These are phyloP conservation scores for Gaertneriomyces semiglobifer DNA, from an alignment of 192 early-diverging fungal species.

Conservation along the genomic window DNA sequence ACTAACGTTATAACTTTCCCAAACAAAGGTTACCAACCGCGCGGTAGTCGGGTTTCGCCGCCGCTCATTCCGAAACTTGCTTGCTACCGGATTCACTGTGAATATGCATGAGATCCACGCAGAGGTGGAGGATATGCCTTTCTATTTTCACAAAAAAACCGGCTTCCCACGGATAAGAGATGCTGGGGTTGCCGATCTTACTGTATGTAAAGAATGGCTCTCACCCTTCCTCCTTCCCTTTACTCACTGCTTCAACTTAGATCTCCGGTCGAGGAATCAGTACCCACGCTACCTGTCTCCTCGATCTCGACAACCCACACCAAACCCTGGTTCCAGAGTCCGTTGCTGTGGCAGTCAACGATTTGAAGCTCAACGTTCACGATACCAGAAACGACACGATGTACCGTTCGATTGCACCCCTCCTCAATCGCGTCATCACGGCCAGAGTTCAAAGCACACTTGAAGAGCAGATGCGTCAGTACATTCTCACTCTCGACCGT, in stretches of 20 bases:
- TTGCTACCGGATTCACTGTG: too few relatives aligned
- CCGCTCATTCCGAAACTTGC: too few relatives aligned
- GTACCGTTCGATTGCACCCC: neutral
- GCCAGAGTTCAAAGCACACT: neutral
- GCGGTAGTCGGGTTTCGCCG: too few relatives aligned
- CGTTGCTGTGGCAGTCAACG: slow-evolving; percentile 42
- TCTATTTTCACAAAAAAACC: slow-evolving; percentile 56
- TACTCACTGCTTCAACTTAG: neutral
- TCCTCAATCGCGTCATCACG: neutral
- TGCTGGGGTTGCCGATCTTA: slow-evolving; percentile 47
- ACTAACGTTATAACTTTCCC: too few relatives aligned
- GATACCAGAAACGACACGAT: slow-evolving; percentile 27
- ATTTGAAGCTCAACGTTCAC: slow-evolving; percentile 33
- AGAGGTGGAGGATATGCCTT: slow-evolving; percentile 55
- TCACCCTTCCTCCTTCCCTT: neutral
- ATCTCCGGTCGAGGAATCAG: slow-evolving; percentile 25
- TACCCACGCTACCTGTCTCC: slow-evolving; percentile 25
- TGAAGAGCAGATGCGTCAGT: slow-evolving; percentile 2
- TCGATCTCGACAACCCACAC: slow-evolving; percentile 26
- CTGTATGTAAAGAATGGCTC: slow-evolving; percentile 24
- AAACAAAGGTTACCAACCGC: too few relatives aligned
- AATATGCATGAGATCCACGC: slow-evolving; percentile 44
- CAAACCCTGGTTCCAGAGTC: slow-evolving; percentile 36
- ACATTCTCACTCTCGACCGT: neutral
- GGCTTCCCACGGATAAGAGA: slow-evolving; percentile 50